These are phyloP conservation scores for Friedmanniomyces endolithicus DNA, from an alignment of 495 filamentous ascomycete genomes.

Conservation along the genomic window DNA sequence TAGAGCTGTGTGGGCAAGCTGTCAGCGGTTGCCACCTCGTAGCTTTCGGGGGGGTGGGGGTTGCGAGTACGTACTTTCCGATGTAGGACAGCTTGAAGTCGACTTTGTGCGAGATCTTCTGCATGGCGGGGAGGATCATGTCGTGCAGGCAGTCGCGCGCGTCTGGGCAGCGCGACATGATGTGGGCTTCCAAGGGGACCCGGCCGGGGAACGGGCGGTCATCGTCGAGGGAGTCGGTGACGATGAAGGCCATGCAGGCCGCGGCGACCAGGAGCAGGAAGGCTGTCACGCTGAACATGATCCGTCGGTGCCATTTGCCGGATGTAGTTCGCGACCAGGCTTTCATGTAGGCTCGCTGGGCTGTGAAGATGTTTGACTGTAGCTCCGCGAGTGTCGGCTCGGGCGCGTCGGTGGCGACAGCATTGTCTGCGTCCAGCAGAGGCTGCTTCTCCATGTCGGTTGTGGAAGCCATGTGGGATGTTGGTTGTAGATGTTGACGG, in stretches of 20 bases:
- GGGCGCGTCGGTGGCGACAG: not conserved
- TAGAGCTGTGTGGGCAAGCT: constrained; percentile 19
- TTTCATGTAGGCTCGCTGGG: constrained; percentile 15
- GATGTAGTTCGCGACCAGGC: constrained; percentile 17
- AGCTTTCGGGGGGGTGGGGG: not conserved
- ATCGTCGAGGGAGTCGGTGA: constrained; percentile 8
- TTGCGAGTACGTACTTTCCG: constrained; percentile 55
- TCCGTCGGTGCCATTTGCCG: constrained; percentile 13
- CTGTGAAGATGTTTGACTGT: constrained; percentile 14
- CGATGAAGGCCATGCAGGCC: constrained; percentile 15
- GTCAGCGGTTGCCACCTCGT: not conserved
- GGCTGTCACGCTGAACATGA: constrained; percentile 13
- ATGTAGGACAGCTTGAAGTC: constrained; percentile 87
- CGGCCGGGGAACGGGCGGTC: not conserved
- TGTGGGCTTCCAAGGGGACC: constrained; percentile 77
- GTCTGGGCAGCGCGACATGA: constrained; percentile 84
- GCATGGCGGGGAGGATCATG: constrained; percentile 77
- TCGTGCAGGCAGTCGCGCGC: constrained; percentile 60
- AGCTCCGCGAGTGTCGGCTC: constrained; percentile 14
- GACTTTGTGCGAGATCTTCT: constrained; percentile 65
- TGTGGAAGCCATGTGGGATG: constrained; percentile 1
- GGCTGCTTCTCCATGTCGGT: constrained; percentile 21
- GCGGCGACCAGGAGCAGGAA: constrained; percentile 6
- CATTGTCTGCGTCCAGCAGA: constrained; percentile 6
- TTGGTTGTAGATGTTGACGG: not conserved